Evolutionary conservation across 768 basidiomycete species (phyloP).

Genomic region (Asterophora lycoperdoides): DNA sequence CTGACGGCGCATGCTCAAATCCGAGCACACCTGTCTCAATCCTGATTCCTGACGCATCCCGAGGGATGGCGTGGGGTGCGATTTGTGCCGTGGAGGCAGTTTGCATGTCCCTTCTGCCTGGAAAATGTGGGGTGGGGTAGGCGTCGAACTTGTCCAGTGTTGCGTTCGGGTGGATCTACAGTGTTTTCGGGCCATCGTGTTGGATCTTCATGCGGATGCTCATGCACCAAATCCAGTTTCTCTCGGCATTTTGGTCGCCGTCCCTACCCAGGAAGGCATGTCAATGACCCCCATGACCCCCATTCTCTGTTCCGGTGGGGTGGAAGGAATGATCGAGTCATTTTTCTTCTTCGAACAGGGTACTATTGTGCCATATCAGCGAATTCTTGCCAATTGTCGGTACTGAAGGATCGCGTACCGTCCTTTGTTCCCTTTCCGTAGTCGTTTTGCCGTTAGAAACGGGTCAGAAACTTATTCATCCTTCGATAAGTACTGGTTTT

Average conservation of each 20-base stretch:
- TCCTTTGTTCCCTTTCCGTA: no score
- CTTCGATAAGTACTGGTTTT: no score
- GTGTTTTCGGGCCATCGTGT: constrained; percentile 1
- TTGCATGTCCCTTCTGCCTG: constrained; percentile 1
- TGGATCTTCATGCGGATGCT: constrained; percentile 1
- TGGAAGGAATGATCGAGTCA: background rate
- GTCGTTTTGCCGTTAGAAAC: no score
- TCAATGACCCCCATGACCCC: background rate
- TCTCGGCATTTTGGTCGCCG: background rate
- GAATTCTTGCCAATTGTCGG: no score
- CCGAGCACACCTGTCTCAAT: background rate
- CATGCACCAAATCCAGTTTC: constrained; percentile 3
- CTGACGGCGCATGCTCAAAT: constrained; percentile 1
- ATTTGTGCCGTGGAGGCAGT: constrained; percentile 3
- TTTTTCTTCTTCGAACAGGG: no score
- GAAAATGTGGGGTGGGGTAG: constrained; percentile 10
- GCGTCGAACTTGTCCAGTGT: constrained; percentile 8
- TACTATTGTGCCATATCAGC: no score
- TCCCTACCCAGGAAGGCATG: constrained; percentile 5
- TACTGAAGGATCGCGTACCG: no score
- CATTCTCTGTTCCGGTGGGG: constrained; percentile 1
- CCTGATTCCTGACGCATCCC: background rate
- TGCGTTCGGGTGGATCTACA: constrained; percentile 4
- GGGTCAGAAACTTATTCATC: no score
- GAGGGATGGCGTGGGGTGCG: background rate